Evolutionary conservation across 345 rosid species (phyloP), one percentile per base, ranked within the genome.

Genomic region (Nephelium lappaceum): DNA sequence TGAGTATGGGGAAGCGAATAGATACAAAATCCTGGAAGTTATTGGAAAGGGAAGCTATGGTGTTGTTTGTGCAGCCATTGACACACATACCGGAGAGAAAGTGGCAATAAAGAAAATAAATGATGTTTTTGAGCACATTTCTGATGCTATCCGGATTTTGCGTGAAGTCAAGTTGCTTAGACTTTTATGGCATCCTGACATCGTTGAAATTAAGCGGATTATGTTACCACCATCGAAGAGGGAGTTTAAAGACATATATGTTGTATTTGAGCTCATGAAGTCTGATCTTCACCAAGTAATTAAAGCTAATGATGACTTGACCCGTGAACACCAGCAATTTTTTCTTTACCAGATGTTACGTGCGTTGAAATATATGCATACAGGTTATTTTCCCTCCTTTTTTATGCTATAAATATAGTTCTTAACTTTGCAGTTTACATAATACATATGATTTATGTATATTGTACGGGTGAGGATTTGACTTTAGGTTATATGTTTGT

Each of bases 221-320:
- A 96, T 94, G 99, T 78, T 94, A 73, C 98, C 98, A 10, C 97
- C 98, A 41, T 94, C 99, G 0, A 94, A 93, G 77, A 86, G 98
- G 81, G 99, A 97, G 82, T 97, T 97, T 77, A 93, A 78, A 84
- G 99, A 97, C 78, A 94, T 95, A 41, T 93, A 81, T 86, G 97
- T 95, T 47, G 97, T 95, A 76, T 97, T 97, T 87, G 98, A 97
- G 94, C 97, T 97, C 53, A 94, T 97, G 98, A 98, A 96, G 84
- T 97, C 99, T n/a, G 99, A 97, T 80, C 95, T 96, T 76, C 99
- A 96, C 73, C 98, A 96, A 81, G 99, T 96, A 77, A 94, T 96
- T 79, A 94, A 94, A 89, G 98, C 98, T 73, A 97, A 97, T 79
- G 97, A 94, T 81, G 99, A 97, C 60, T 88, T 97, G 89, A 97